Base-by-base conservation (phyloP, 2,329 filamentous ascomycete species). In the Alternaria sp. region DNA sequence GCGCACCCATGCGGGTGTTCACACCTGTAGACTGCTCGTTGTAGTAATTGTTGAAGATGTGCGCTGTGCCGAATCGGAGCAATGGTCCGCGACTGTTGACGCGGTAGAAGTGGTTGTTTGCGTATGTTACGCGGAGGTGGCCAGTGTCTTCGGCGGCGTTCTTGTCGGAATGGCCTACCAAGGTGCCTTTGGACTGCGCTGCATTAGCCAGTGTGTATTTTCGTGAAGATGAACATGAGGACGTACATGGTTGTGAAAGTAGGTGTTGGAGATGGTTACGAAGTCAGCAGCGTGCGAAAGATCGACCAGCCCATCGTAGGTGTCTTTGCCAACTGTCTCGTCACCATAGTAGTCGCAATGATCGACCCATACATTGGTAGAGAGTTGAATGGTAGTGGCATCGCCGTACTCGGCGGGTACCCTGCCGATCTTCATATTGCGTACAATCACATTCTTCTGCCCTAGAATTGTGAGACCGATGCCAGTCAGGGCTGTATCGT, bases 91-190 rank as follows among this genome's bases (percentile, higher is more conserved):
- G 88, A 7, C 86, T 88, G 82, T 88, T 87, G 72, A 90, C 79
- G 80, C 90, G 89, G 71, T 76, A 76, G 84, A 84, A 91, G 81
- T 86, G 83, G 84, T 91, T 91, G 83, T 90, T 87, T 79, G 85
- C 85, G 74, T 89, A 89, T 58, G 89, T 91, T 44, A 91, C 81
- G 75, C 83, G 85, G 30, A 91, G 83, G 72, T 88, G 82, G 67
- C 88, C 88, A 1, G 74, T 85, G 79, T 91, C 89, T 55, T 72
- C 70, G 54, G 73, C 80, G 26, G 69, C 79, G 79, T 88, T 88
- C 79, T 67, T 84, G 81, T 89, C 86, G 26, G 83, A 85, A 82
- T 89, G 87, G 11, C 86, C 87, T 56, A 88, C 80, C 6, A 89
- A 81, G 0, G 84, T 86, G 15, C 83, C 85, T 76, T 89, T 89